A percentile compares a stretch with the other conserved stretches of the same genome.
Conservation (phyloP, 2,329 filamentous ascomycete species). For the Monosporascus cannonballus region DNA sequence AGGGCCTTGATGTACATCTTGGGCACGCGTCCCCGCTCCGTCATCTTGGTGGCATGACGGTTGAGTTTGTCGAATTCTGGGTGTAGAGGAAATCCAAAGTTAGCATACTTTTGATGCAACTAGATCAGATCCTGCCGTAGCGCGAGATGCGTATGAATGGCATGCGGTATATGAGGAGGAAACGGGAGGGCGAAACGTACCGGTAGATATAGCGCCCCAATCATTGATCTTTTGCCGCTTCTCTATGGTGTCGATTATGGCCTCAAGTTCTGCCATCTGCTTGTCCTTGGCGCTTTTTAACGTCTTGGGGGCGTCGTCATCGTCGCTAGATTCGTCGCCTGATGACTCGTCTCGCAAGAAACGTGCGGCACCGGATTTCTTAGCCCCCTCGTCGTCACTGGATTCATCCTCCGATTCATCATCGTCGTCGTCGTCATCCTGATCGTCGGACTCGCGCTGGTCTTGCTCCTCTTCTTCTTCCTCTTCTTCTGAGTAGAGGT, state of each 20-base stretch:
- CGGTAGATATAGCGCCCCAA: slow-evolving; percentile 86
- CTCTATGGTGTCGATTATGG: slow-evolving; percentile 83
- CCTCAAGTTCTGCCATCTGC: slow-evolving; percentile 87
- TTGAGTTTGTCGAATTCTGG: slow-evolving; percentile 93
- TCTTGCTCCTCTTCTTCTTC: slow-evolving; percentile 49
- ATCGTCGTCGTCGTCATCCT: slow-evolving; percentile 48
- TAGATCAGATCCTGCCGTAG: too few relatives aligned
- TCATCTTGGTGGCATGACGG: slow-evolving; percentile 74
- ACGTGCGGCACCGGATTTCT: slow-evolving; percentile 65
- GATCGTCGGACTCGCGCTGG: slow-evolving; percentile 44
- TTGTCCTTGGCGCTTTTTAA: slow-evolving; percentile 99
- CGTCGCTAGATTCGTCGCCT: slow-evolving; percentile 81
- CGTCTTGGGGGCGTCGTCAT: slow-evolving; percentile 78
- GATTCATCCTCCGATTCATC: slow-evolving; percentile 47
- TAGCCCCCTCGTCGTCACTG: slow-evolving; percentile 57
- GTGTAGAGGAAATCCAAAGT: neutral
- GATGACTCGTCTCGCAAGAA: slow-evolving; percentile 76
- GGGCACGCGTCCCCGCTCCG: slow-evolving; percentile 70
- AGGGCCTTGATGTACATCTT: slow-evolving; percentile 91
- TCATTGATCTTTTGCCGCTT: slow-evolving; percentile 97
- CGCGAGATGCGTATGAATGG: too few relatives aligned
- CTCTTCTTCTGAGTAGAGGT: slow-evolving; percentile 79
- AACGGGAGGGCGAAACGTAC: slow-evolving; percentile 43
- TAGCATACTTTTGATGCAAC: neutral
- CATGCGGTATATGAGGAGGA: too few relatives aligned